Base-by-base conservation (phyloP, 305 asterid species). In the Fraxinus latifolia region DNA sequence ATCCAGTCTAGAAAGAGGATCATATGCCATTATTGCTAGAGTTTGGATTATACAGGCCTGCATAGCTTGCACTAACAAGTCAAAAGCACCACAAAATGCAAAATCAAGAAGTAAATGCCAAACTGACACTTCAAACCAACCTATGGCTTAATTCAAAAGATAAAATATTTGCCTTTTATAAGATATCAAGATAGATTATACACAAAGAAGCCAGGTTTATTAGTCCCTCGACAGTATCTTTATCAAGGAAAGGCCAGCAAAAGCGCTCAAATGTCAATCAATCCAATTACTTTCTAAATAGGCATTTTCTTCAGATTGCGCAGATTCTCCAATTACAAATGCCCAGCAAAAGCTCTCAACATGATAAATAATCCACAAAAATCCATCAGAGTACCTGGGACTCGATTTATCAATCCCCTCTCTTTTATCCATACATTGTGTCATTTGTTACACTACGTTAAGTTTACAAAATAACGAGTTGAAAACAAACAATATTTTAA, bases 261-360 rank as follows among this genome's bases (percentile, higher is more conserved):
- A 75, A 78, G 80, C 81, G 70, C 42, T 47, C 77, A 31, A 65
- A 77, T 42, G 58, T 32, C 70, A 39, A 55, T 75, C 77, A 81
- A 85, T 39, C 77, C 77, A 83, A 82, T 37, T 74, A 72, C 39
- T 17, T 77, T 42, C 71, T 31, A 72, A 37, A 78, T 77, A 37
- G 27, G 75, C 0, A 0, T 62, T 62, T 76, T 47, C 60, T 5
- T 21, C 29, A 47, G 25, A 65, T 19, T 9, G 68, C 27, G 47
- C 39, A 58, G 70, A 42, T 76, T 75, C 79, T 75, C 70, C 37
- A 36, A 68, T 29, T 25, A 29, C 39, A 68, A 14, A 68, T 68
- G 74, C 83, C 53, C 60, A 65, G 81, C 21, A 47, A 27, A 55
- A 77, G 68, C 70, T 81, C 39, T 77, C 36, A 23, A 70, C 21